Evolutionary conservation across 148 eudicot genomes (phyloP).

Genomic region (Talinum fruticosum): DNA sequence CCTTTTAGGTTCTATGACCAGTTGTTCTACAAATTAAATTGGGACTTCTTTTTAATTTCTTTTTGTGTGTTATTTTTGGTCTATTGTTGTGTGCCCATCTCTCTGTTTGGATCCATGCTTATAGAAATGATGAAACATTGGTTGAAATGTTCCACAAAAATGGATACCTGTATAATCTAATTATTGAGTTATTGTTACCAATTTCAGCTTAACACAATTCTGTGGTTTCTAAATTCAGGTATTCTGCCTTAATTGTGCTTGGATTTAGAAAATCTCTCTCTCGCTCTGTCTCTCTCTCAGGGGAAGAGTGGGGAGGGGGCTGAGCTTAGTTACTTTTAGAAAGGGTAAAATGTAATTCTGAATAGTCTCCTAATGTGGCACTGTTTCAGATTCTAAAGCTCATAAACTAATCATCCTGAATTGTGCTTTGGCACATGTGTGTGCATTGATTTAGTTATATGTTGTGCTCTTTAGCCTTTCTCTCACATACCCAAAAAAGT

Average conservation of each 20-base stretch:
- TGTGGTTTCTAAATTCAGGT: background rate
- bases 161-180: background rate
- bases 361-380: slow-evolving; percentile 9
- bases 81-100: background rate
- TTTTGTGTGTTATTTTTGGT: background rate
- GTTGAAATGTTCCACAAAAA: background rate
- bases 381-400: slow-evolving; percentile 26
- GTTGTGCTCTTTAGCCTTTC: slow-evolving; percentile 14
- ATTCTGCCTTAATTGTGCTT: slow-evolving; percentile 6
- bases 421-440: slow-evolving; percentile 13
- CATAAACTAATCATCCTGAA: slow-evolving; percentile 6
- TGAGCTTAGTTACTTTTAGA: slow-evolving; percentile 17
- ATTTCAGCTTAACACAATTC: background rate
- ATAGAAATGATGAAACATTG: background rate
- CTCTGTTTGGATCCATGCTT: background rate
- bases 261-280: background rate
- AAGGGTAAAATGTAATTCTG: background rate
- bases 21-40: slow-evolving; percentile 1
- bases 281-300: background rate
- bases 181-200: background rate
- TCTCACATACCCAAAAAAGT: slow-evolving; percentile 1
- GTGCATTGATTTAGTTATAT: background rate
- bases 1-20: background rate
- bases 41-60: background rate
- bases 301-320: background rate